Base-by-base conservation (phyloP, 2,329 filamentous ascomycete species). In the Penicillium paneum region DNA sequence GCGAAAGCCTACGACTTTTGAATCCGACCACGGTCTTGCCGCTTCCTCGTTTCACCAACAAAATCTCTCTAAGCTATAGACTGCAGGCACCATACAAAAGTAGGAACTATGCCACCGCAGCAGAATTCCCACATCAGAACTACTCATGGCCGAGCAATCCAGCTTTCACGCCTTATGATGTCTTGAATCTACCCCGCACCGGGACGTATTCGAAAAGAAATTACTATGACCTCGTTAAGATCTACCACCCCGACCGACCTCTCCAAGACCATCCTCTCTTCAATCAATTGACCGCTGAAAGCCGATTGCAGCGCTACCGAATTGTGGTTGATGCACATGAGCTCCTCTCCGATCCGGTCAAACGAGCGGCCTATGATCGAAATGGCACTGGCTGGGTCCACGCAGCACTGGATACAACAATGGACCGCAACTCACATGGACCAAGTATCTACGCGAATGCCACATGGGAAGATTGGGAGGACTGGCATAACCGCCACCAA, bases 391-490 rank as follows among this genome's bases (percentile, higher is more conserved):
- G 94, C 49, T 99, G 94, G 94, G 76, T 78, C 49, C 79, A 79
- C 59, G 78, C 67, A 71, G 41, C 41, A 36, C 82, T 85, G 42
- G 82, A 78, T 64, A 71, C 77, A 64, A 97, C 97, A 69, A 92
- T 91, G 1, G 97, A 91, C 0, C 97, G 93, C 93, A 52, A 59
- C 3, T 51, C 64, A 1, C 63, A 67, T 64, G 76, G 66, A 53
- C 79, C 68, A 70, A 59, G 54, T 3, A 83, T 86, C 45, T 82
- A 78, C 66, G 71, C 78, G 63, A 97, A 97, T 71, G 94, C 91
- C 0, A 97, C 94, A 0, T 99, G 94, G 94, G 94, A 99, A 71
- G 94, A 99, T 71, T 97, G 92, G 92, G 90, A 96, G 76, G 81
- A 81, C 41, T 96, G 88, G 86, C 82, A 89, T 64, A 78, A 84